A percentile compares a stretch with the other conserved stretches of the same genome.
phyloP scores from a whole-genome alignment of 108 stramenopile genomes.

The Bacterosira constricta region DNA sequence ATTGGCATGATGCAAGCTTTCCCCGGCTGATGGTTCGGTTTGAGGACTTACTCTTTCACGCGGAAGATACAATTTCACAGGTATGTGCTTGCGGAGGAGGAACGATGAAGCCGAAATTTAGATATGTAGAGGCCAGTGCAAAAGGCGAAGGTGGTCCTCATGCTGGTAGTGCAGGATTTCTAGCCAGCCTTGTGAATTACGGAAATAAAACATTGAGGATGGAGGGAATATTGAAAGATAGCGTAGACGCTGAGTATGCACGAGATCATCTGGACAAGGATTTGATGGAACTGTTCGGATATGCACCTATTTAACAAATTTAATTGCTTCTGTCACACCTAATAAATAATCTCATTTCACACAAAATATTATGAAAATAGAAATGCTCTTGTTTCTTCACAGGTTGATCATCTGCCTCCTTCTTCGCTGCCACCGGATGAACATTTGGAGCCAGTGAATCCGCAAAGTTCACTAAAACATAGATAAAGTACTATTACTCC shows the following conservation, averaged over 20 bases:
- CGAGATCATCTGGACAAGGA: conserved; percentile 47
- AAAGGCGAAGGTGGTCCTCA: conserved; percentile 63
- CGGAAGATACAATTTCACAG: conserved; percentile 52
- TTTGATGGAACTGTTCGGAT: conserved; percentile 67
- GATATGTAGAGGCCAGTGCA: conserved; percentile 59
- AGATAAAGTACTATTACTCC: conserved; percentile 18
- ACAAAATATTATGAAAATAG: background rate
- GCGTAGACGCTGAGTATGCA: conserved; percentile 53
- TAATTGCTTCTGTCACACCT: too few species aligned
- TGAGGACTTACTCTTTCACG: conserved; percentile 84
- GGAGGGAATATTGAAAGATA: conserved; percentile 49
- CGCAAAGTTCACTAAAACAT: background rate
- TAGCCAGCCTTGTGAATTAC: conserved; percentile 75
- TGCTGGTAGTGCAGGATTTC: conserved; percentile 58
- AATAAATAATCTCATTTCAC: background rate
- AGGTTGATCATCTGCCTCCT: background rate
- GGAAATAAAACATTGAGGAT: conserved; percentile 62
- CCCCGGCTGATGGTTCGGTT: conserved; percentile 84
- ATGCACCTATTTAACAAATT: conserved; percentile 16
- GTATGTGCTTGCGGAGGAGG: conserved; percentile 79
- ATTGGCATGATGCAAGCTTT: conserved; percentile 64
- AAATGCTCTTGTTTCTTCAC: background rate
- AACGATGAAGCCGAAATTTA: conserved; percentile 43
- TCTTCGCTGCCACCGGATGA: background rate
- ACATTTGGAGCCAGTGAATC: conserved; percentile 1